phyloP scores from a whole-genome alignment of 306 rosid species.

The Lathyrus sativus region DNA sequence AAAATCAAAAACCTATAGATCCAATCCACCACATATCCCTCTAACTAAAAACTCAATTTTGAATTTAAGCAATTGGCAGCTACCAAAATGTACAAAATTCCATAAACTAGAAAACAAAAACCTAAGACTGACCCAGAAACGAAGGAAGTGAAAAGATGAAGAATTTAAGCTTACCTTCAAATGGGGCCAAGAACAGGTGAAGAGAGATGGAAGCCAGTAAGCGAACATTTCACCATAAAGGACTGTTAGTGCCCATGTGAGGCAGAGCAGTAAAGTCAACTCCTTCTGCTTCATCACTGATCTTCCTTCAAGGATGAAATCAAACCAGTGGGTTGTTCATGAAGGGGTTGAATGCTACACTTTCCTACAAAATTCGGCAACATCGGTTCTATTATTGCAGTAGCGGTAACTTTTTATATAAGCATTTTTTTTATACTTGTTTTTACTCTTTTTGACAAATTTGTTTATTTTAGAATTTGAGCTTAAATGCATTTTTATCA shows the following conservation, averaged over 20 bases:
- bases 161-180: conserved; percentile 36
- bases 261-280: conserved; percentile 56
- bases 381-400: background rate
- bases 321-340: background rate
- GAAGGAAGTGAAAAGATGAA: conserved; percentile 13
- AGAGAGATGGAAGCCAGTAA: conserved; percentile 58
- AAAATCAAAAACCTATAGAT: conserved; percentile 26
- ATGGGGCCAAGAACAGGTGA: conserved; percentile 72
- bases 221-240: conserved; percentile 79
- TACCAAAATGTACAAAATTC: background rate
- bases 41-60: background rate
- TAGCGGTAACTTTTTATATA: too few species aligned
- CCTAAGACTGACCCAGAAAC: conserved; percentile 29
- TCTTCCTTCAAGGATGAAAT: background rate
- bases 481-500: too few species aligned
- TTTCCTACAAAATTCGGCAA: background rate
- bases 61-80: background rate
- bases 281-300: conserved; percentile 69
- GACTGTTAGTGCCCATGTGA: conserved; percentile 61
- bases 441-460: too few species aligned
- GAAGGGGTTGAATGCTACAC: background rate
- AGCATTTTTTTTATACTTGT: too few species aligned
- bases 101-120: background rate
- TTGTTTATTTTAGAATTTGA: too few species aligned
- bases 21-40: conserved; percentile 32